Evolutionary conservation across 176 grass and related monocot genomes (phyloP).

Genomic region (Stipa capillata): DNA sequence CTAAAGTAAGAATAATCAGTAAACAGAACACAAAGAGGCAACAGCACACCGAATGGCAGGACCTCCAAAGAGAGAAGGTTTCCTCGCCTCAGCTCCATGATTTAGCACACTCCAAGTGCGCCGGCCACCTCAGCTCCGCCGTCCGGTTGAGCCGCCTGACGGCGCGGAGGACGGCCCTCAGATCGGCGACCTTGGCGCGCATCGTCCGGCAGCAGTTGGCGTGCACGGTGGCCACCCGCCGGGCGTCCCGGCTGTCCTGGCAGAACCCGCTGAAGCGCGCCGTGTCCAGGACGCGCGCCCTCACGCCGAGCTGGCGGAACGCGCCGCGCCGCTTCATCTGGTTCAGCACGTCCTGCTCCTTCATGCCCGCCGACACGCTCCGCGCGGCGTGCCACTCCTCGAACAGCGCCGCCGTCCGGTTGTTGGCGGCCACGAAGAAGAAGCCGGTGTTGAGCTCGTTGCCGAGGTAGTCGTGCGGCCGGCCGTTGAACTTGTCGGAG

Average conservation of each 20-base stretch:
- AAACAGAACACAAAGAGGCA: too few species aligned
- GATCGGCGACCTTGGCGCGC: constrained; percentile 53
- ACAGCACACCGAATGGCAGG: too few species aligned
- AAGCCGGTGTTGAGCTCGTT: constrained; percentile 57
- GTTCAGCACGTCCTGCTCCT: constrained; percentile 70
- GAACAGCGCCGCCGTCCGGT: constrained; percentile 36
- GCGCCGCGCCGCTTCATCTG: constrained; percentile 34
- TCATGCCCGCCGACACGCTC: constrained; percentile 24
- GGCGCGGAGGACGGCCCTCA: constrained; percentile 26
- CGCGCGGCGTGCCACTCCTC: constrained; percentile 42
- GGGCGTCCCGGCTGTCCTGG: constrained; percentile 28
- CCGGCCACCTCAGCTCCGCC: not conserved
- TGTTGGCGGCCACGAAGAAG: constrained; percentile 42
- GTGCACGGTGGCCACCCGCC: constrained; percentile 55
- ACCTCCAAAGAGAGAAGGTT: not conserved
- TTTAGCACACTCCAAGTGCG: not conserved
- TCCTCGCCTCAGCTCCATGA: constrained; percentile 1
- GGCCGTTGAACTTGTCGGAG: constrained; percentile 28
- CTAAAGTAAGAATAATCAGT: too few species aligned
- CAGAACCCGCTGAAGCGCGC: constrained; percentile 62
- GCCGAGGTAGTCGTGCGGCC: constrained; percentile 11
- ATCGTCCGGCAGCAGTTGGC: constrained; percentile 60
- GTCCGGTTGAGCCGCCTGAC: not conserved
- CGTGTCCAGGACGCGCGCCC: constrained; percentile 54
- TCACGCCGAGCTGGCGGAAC: constrained; percentile 30